phyloP scores from a whole-genome alignment of 257 asterid genomes.

The Plectranthus barbatus region DNA sequence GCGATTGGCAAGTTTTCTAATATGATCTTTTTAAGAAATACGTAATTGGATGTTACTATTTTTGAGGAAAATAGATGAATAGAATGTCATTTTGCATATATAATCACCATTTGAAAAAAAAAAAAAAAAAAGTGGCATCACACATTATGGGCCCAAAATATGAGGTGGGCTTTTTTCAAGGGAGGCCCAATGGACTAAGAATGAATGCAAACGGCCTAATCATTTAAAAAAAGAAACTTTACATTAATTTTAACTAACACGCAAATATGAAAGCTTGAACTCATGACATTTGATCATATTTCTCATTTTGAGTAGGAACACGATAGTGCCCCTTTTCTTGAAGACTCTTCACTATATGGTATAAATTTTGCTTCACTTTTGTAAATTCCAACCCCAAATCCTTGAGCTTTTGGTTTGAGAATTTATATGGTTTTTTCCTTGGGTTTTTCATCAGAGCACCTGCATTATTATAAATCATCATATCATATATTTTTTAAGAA shows the following conservation, averaged over 20 bases:
- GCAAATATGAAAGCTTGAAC: too few relatives aligned
- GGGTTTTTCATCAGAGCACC: slow-evolving; percentile 87
- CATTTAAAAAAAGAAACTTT: too few relatives aligned
- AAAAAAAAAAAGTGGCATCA: not conserved
- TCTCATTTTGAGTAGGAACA: slow-evolving; percentile 43
- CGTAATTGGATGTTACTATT: too few relatives aligned
- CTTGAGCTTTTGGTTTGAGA: slow-evolving; percentile 76
- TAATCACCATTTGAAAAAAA: too few relatives aligned
- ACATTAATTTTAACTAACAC: too few relatives aligned
- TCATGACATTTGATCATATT: too few relatives aligned
- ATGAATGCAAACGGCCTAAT: slow-evolving; percentile 33
- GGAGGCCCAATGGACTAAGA: slow-evolving; percentile 11
- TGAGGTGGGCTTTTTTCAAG: not conserved
- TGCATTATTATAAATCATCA: slow-evolving; percentile 13
- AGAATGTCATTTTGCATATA: too few relatives aligned
- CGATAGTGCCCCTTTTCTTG: slow-evolving; percentile 81
- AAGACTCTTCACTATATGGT: slow-evolving; percentile 77
- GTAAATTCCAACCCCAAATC: slow-evolving; percentile 77
- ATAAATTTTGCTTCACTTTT: slow-evolving; percentile 63
- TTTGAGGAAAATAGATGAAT: too few relatives aligned
- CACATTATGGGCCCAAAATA: not conserved
- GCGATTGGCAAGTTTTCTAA: too few relatives aligned
- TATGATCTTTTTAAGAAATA: too few relatives aligned
- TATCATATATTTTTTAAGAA: too few relatives aligned
- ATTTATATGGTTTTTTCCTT: slow-evolving; percentile 66